A percentile compares a stretch with the other conserved stretches of the same genome.
Conservation (phyloP, 495 filamentous ascomycete genomes). For the Penicillium macrosclerotiorum region DNA sequence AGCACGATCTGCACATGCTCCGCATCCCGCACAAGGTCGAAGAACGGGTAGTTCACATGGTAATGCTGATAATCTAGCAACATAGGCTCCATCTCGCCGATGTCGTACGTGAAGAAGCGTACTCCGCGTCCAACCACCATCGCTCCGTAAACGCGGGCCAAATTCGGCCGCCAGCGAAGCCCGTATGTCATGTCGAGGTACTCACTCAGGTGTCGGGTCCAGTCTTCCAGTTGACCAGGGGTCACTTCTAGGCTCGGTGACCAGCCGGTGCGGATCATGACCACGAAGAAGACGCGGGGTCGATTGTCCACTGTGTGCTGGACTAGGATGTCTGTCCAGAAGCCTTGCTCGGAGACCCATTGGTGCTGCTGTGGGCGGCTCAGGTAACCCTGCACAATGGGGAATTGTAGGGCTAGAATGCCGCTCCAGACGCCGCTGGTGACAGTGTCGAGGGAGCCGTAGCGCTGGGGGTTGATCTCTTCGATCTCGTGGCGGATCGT, state of each 20-base stretch:
- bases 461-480: neutral
- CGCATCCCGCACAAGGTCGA: neutral
- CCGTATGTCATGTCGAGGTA: neutral
- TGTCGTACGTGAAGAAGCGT: neutral
- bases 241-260: neutral
- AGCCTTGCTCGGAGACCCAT: neutral
- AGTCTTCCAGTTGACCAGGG: neutral
- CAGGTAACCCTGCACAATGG: neutral
- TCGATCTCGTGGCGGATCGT: neutral
- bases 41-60: neutral
- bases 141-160: neutral
- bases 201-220: neutral
- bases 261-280: constrained; percentile 1
- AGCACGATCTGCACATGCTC: no score
- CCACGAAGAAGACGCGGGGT: neutral
- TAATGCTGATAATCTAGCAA: neutral
- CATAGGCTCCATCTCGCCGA: neutral
- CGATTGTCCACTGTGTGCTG: neutral
- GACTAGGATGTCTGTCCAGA: constrained; percentile 1
- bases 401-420: neutral
- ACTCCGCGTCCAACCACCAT: neutral
- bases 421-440: neutral
- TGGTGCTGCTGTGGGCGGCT: neutral
- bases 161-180: neutral
- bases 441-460: neutral